These are phyloP conservation scores for Camelina neglecta DNA, from an alignment of 345 rosid genomes.

Conservation along the genomic window DNA sequence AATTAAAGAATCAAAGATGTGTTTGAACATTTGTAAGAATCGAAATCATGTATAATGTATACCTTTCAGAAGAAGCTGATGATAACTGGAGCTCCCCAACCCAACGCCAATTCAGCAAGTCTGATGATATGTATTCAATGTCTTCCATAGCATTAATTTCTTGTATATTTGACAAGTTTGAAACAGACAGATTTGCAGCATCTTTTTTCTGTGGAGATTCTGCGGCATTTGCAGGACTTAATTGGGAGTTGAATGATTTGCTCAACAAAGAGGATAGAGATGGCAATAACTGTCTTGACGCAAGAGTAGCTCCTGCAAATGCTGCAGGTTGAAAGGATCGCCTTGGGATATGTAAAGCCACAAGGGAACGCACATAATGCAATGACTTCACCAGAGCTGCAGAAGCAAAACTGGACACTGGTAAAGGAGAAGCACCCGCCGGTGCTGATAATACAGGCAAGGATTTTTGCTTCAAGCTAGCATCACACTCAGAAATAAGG, in stretches of 20 bases:
- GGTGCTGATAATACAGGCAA: slow-evolving; percentile 50
- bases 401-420: slow-evolving; percentile 90
- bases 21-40: slow-evolving; percentile 27
- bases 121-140: slow-evolving; percentile 71
- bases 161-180: slow-evolving; percentile 70
- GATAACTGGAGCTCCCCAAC: slow-evolving; percentile 67
- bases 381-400: slow-evolving; percentile 87
- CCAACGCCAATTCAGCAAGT: slow-evolving; percentile 92
- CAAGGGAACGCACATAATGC: slow-evolving; percentile 92
- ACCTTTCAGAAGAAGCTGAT: slow-evolving; percentile 73
- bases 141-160: slow-evolving; percentile 65
- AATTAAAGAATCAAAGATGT: slow-evolving; percentile 18
- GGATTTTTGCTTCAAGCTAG: slow-evolving; percentile 59
- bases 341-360: slow-evolving; percentile 83
- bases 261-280: slow-evolving; percentile 81
- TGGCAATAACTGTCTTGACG: slow-evolving; percentile 86
- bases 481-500: slow-evolving; percentile 77
- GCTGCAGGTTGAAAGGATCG: slow-evolving; percentile 87
- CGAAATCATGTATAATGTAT: slow-evolving; percentile 43
- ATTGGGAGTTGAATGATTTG: slow-evolving; percentile 83
- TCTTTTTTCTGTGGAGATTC: slow-evolving; percentile 79
- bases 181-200: slow-evolving; percentile 56
- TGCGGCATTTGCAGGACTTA: slow-evolving; percentile 63
- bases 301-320: slow-evolving; percentile 77
- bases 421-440: slow-evolving; percentile 62